Conservation (phyloP, 2,329 filamentous ascomycete genomes). For the Plenodomus lindquistii region DNA sequence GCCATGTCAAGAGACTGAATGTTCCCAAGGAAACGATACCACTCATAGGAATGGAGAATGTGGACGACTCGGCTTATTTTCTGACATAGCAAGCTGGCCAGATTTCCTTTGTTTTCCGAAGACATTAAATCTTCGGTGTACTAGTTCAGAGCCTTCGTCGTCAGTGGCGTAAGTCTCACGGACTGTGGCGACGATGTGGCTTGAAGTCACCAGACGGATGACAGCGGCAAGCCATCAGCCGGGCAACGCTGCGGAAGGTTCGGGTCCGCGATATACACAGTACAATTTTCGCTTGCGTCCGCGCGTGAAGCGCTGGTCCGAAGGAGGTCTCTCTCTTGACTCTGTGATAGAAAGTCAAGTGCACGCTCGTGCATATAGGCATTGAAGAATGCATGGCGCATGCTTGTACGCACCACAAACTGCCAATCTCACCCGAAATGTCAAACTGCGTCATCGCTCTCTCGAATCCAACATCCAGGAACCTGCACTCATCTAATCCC, state of each 20-base stretch:
- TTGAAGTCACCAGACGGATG: neutral
- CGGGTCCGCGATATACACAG: neutral
- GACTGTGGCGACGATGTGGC: neutral
- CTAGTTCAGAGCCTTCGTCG: neutral
- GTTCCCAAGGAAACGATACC: too few species aligned
- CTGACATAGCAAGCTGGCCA: too few species aligned
- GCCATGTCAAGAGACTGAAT: too few species aligned
- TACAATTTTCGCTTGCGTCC: neutral
- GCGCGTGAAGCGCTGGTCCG: too few species aligned
- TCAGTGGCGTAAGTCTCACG: neutral
- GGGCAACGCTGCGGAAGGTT: neutral
- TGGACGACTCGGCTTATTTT: too few species aligned
- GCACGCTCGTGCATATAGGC: too few species aligned
- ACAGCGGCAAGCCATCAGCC: neutral
- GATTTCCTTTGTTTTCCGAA: too few species aligned
- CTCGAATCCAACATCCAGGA: neutral
- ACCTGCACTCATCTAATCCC: neutral
- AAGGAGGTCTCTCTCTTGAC: too few species aligned
- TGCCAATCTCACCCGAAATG: neutral
- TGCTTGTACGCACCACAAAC: neutral
- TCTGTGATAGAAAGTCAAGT: too few species aligned
- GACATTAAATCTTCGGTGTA: too few species aligned
- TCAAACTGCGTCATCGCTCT: neutral
- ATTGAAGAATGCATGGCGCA: neutral
- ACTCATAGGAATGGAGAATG: too few species aligned